These are phyloP conservation scores for Bryum argenteum DNA, from an alignment of 225 moss, liverwort and hornwort genomes.

Conservation along the genomic window DNA sequence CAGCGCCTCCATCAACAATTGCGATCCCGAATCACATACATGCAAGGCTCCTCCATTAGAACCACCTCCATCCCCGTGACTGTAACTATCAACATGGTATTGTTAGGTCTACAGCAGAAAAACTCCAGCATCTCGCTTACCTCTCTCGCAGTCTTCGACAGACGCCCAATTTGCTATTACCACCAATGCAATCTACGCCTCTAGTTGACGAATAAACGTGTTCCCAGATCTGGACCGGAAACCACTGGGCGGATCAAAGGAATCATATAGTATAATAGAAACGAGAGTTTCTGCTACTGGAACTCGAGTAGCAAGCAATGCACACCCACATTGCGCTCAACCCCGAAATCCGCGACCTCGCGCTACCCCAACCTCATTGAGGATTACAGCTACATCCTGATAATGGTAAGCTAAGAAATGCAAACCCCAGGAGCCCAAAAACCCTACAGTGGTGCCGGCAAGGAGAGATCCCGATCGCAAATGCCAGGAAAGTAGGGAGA, in stretches of 20 bases:
- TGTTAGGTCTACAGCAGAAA: neutral
- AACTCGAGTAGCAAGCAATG: neutral
- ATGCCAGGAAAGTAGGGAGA: neutral
- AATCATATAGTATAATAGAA: too few species aligned
- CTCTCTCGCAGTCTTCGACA: neutral
- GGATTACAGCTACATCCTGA: neutral
- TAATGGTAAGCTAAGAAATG: neutral
- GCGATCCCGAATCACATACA: neutral
- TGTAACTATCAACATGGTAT: neutral
- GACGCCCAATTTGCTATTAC: too few species aligned
- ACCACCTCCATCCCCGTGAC: neutral
- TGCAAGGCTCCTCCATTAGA: neutral
- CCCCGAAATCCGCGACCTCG: neutral
- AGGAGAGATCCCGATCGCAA: neutral
- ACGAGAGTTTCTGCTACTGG: neutral
- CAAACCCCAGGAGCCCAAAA: neutral
- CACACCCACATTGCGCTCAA: neutral
- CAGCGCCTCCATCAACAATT: neutral
- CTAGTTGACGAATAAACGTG: neutral
- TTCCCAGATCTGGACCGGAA: neutral
- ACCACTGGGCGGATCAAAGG: neutral
- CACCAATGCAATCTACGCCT: neutral
- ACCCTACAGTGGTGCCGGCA: neutral
- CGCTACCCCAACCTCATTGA: neutral
- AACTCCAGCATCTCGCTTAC: neutral